Evolutionary conservation across 768 basidiomycete species (phyloP), one percentile per base, ranked within the genome.

Genomic region (Cubamyces lactineus): DNA sequence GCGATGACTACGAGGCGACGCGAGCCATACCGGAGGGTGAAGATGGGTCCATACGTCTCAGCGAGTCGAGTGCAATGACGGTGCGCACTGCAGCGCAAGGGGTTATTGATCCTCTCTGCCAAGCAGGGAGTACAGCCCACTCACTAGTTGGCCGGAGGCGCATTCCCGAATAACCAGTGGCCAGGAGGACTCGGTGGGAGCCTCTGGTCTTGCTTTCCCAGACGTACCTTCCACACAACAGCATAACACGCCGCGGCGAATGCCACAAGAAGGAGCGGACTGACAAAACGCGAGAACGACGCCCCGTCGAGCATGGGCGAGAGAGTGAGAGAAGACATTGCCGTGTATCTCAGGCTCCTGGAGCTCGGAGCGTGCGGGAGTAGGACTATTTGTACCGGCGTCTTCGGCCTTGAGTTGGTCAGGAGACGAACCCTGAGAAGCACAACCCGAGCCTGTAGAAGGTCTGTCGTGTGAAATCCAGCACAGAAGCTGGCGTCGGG

Each of bases 41-140:
- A 85, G 8, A 88, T 76, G 0, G 86, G 83, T 0, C 87, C 87
- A 63, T 88, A 88, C 63, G 80, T 69, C 67, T 85, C 78, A 7
- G 82, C 80, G 82, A 85, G 86, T 63, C 83, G 79, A 40, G 84
- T 82, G 56, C 55, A 69, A 21, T 65, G 53, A 6, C 52, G 61
- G 23, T 55, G 51, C 5, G 45, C 54, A 23, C 64, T 59, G 48
- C 40, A 30, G 21, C 12, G 3, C 19, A 1, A 21, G 21, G 1
- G 0, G 23, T 56, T 1, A 59, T 47, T 21, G 2, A 9, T 15
- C 7, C 21, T 59, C 3, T 1, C 16, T 16, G 12, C 19, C 7
- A 5, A 13, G 8, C 0, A 2, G 17, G n/a, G 9, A 8, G n/a
- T 38, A 12, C 30, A 2, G 3, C 3, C 12, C 5, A 43, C 62